A percentile compares a stretch with the other conserved stretches of the same genome.
Conservation (phyloP, 1,139 yeast species). For the Diutina mesorugosa region DNA sequence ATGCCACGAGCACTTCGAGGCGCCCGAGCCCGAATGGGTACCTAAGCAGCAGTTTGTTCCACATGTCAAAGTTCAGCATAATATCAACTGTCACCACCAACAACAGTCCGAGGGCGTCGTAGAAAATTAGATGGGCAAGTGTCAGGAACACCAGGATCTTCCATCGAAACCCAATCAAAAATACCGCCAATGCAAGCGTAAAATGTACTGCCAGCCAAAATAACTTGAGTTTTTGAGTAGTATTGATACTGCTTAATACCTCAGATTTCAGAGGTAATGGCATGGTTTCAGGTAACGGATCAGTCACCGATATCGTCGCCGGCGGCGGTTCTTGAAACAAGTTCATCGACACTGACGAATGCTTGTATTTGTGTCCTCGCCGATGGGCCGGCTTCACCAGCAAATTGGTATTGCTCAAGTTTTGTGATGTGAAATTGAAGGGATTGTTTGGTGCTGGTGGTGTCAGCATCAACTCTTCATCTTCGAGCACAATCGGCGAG, state of each 20-base stretch:
- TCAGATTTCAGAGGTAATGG: constrained; percentile 70
- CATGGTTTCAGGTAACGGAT: constrained; percentile 62
- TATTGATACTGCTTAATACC: constrained; percentile 39
- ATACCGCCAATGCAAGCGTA: constrained; percentile 40
- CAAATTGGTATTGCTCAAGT: constrained; percentile 16
- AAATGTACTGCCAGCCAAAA: constrained; percentile 59
- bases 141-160: constrained; percentile 59
- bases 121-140: constrained; percentile 74
- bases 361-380: constrained; percentile 91
- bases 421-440: constrained; percentile 38
- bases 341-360: constrained; percentile 94
- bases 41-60: constrained; percentile 74
- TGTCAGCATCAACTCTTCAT: neutral
- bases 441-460: constrained; percentile 13
- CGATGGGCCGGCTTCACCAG: constrained; percentile 55
- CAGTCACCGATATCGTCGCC: constrained; percentile 19
- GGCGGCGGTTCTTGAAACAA: constrained; percentile 87
- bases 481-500: neutral
- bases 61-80: constrained; percentile 81
- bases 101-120: constrained; percentile 73
- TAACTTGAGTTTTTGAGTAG: constrained; percentile 42
- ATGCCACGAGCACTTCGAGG: constrained; percentile 75
- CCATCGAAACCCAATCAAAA: constrained; percentile 44
- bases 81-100: constrained; percentile 63
- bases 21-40: constrained; percentile 90